Evolutionary conservation across 345 rosid genomes (phyloP).

Genomic region (Sonneratia caseolaris): DNA sequence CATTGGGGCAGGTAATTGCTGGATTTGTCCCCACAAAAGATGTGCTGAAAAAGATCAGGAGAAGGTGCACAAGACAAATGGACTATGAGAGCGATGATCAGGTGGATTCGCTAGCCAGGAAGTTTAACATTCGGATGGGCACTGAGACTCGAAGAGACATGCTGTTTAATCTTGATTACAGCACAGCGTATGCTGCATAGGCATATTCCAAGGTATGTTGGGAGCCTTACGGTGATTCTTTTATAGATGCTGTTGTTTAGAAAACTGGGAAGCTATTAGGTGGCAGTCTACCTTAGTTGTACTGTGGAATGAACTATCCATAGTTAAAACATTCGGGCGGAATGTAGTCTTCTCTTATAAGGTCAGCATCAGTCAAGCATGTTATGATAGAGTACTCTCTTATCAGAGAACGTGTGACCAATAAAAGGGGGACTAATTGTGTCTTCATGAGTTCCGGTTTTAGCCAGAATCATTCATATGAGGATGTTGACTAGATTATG

Average conservation of each 20-base stretch:
- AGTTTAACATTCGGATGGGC: constrained; percentile 55
- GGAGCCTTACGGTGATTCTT: neutral
- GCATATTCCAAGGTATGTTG: constrained; percentile 13
- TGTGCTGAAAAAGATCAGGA: constrained; percentile 60
- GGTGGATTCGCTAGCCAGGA: constrained; percentile 46
- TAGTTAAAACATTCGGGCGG: too few relatives aligned
- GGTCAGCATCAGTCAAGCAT: neutral
- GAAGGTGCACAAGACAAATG: constrained; percentile 78
- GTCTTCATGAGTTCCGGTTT: neutral
- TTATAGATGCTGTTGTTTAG: neutral
- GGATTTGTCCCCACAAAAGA: constrained; percentile 82
- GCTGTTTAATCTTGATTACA: constrained; percentile 61
- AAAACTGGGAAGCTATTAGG: neutral
- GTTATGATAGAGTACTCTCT: neutral
- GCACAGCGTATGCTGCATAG: constrained; percentile 38
- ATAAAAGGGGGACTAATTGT: neutral
- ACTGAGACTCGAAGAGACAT: constrained; percentile 58
- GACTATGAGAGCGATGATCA: constrained; percentile 53
- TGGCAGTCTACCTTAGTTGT: neutral
- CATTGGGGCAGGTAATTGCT: constrained; percentile 37
- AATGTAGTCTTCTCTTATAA: too few relatives aligned
- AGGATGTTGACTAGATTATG: neutral
- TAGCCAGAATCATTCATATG: neutral
- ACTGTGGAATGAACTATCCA: neutral
- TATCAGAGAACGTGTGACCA: neutral